Evolutionary conservation across 495 filamentous ascomycete species (phyloP), one percentile per base, ranked within the genome.

Genomic region (Pseudoneurospora amorphoporcata): DNA sequence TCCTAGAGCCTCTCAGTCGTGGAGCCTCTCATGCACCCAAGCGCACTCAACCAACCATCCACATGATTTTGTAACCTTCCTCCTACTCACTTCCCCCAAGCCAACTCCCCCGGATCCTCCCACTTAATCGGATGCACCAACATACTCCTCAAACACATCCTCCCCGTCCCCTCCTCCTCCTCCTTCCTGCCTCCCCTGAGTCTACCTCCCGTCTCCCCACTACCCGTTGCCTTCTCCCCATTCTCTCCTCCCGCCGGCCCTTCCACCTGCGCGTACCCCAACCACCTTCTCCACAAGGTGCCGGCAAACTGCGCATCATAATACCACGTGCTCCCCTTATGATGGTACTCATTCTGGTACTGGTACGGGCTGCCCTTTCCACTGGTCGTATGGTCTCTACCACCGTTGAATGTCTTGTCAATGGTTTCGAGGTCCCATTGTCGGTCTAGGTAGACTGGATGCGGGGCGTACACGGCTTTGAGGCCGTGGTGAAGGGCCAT

Each of bases 401-500:
- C 95, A 68, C 88, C 92, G 74, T 98, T 97, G 85, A 98, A 95
- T 14, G 92, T 90, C 6, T 85, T 85, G 23, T 95, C 92, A 16
- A 97, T 86, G 72, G 92, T 92, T 17, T 84, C 91, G 3, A 82
- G 76, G 8, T 81, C 79, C 95, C 95, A 99, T 53, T 86, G 82
- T 16, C 95, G 90, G 80, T 99, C 95, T 35, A 98, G 84, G 80
- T 90, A 96, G 39, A 97, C 88, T 0, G 95, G 93, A 76, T 99
- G 95, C 4, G 95, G 95, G 14, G 91, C 93, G 79, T 92, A 97
- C 40, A 98, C 94, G 39, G 95, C 95, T 81, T 99, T 99, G 81
- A 95, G 86, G 1, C 95, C 95, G 77, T 96, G 95, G 76, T 98
- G 95, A 1, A 99, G 85, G 4, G 94, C 94, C 65, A 89, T 86